Evolutionary conservation across 441 rosid genomes (phyloP), one percentile per base, ranked within the genome.

Genomic region (Corymbia calophylla): DNA sequence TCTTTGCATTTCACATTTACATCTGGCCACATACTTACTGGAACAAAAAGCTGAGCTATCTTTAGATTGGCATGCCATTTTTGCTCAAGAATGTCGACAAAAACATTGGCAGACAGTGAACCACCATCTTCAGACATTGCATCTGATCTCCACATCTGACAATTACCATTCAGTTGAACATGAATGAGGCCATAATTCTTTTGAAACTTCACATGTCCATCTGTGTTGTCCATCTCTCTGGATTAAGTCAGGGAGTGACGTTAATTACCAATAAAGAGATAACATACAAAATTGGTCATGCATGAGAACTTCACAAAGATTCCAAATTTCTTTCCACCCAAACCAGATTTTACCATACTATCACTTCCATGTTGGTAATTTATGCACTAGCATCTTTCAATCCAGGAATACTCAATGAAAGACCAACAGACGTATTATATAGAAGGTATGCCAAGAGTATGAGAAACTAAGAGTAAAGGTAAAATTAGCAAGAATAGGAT

Each of bases 41-140:
- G 99, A 89, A 93, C 98, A 97, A 95, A 98, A 90, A 97, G 95
- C 90, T 97, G 95, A 87, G 95, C 93, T 49, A 95, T 90, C 92
- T 97, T 98, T 90, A 98, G 92, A 94, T 98, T 98, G 86, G 98
- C 98, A 93, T 98, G 99, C 99, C 99, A 98, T 68, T 94, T 94
- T 94, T 96, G 99, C 94, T 96, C 99, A 47, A 98, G 91, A 88
- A 77, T 94, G 89, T 98, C 99, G 58, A 96, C 99, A 91, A 98
- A 98, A 93, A 97, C 99, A 95, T 98, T 98, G 7, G 94, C 95
- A 87, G 99, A 96, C 93, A 98, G 93, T 95, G 97, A 97, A 92
- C 99, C 99, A 90, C 99, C 99, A 93, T 95, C 97, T 93, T 94
- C 98, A 91, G 98, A 95, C 84, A 92, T 87, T 87, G 87, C 92